These are phyloP conservation scores for Forsythia viridissima DNA, from an alignment of 257 asterid genomes.

Conservation along the genomic window DNA sequence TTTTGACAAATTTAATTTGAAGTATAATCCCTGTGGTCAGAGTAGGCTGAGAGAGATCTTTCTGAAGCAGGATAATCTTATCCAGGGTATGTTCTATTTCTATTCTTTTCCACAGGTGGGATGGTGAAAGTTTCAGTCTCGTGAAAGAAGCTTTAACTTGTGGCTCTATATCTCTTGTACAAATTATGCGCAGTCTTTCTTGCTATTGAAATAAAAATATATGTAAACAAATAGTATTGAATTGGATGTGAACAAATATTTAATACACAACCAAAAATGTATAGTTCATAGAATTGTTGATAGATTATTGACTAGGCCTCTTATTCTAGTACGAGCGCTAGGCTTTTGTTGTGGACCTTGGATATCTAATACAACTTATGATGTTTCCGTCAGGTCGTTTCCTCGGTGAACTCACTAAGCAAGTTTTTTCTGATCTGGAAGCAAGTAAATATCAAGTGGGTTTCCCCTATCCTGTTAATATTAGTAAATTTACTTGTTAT, in stretches of 20 bases:
- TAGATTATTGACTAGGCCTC: neutral
- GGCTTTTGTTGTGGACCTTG: constrained; percentile 6
- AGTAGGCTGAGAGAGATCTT: constrained; percentile 97
- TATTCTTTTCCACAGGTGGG: constrained; percentile 7
- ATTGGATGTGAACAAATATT: neutral
- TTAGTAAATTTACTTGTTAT: constrained; percentile 14
- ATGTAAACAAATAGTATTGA: neutral
- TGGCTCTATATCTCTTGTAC: neutral
- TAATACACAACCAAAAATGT: neutral
- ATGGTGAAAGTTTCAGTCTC: constrained; percentile 9
- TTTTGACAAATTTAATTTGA: constrained; percentile 94
- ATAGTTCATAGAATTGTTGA: neutral
- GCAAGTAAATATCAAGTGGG: constrained; percentile 96
- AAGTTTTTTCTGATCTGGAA: constrained; percentile 79
- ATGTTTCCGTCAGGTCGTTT: constrained; percentile 75
- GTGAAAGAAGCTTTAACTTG: neutral
- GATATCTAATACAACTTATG: constrained; percentile 17
- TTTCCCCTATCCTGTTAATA: constrained; percentile 24
- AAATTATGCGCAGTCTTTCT: neutral
- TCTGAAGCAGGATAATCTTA: constrained; percentile 96
- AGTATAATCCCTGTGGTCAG: constrained; percentile 99
- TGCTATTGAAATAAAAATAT: neutral
- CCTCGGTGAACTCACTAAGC: constrained; percentile 92
- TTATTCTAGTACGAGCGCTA: constrained; percentile 10
- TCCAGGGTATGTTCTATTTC: constrained; percentile 68